These are phyloP conservation scores for Melanomma pulvis-pyrius DNA, from an alignment of 495 filamentous ascomycete species.

Conservation along the genomic window DNA sequence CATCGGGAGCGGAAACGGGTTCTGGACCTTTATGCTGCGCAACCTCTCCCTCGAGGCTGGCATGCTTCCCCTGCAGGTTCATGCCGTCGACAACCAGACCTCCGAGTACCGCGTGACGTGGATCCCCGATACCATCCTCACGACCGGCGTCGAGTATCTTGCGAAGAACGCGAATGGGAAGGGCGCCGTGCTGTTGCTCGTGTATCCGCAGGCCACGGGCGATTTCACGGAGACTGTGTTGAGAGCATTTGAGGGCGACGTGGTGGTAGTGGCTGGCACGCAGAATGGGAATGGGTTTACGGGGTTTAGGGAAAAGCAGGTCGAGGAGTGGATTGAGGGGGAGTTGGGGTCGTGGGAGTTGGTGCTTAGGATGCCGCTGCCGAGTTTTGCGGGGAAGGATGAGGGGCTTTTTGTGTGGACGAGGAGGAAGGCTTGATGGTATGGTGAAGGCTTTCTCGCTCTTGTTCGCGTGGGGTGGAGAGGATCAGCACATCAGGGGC, in stretches of 20 bases:
- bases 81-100: constrained; percentile 57
- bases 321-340: constrained; percentile 58
- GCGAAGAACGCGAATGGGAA: constrained; percentile 41
- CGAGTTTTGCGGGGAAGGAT: constrained; percentile 51
- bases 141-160: constrained; percentile 54
- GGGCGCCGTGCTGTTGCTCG: constrained; percentile 55
- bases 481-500: too few relatives aligned
- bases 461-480: too few relatives aligned
- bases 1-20: constrained; percentile 63
- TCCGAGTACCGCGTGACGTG: constrained; percentile 60
- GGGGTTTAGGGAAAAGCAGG: constrained; percentile 55
- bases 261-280: constrained; percentile 63
- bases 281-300: constrained; percentile 68
- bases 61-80: constrained; percentile 40
- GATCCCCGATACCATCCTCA: constrained; percentile 58
- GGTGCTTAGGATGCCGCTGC: constrained; percentile 44
- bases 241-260: constrained; percentile 58
- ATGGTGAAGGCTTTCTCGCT: too few relatives aligned
- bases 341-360: constrained; percentile 44
- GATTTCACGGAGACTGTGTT: constrained; percentile 59
- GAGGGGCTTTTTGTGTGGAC: constrained; percentile 50
- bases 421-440: constrained; percentile 26
- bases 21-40: constrained; percentile 65
- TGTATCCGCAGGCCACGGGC: constrained; percentile 62
- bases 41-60: constrained; percentile 40